phyloP scores from a whole-genome alignment of 2,329 filamentous ascomycete species.

The Alternaria solani region DNA sequence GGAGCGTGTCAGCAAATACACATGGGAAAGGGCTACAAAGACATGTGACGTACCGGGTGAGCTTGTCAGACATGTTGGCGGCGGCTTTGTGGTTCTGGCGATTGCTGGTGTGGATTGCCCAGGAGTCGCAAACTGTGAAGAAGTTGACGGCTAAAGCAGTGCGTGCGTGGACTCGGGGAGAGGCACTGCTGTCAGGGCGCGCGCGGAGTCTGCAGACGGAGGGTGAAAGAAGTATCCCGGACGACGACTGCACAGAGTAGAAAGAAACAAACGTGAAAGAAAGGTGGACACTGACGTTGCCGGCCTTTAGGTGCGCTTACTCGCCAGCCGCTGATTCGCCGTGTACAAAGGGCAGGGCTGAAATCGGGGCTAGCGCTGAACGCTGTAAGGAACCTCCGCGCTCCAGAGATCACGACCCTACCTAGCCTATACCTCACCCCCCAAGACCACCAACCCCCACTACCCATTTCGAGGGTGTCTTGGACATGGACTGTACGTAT shows the following conservation, averaged over 20 bases:
- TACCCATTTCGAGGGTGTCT: constrained; percentile 54
- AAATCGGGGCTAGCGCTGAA: constrained; percentile 9
- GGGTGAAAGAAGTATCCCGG: background rate
- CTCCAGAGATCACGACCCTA: constrained; percentile 31
- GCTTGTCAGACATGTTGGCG: constrained; percentile 81
- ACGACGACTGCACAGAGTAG: constrained; percentile 5
- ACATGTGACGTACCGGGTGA: constrained; percentile 77
- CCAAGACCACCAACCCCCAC: constrained; percentile 37
- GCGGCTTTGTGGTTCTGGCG: constrained; percentile 20
- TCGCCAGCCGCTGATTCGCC: constrained; percentile 5
- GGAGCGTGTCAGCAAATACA: constrained; percentile 23
- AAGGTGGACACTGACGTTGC: constrained; percentile 30
- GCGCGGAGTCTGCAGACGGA: constrained; percentile 5
- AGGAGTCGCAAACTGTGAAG: constrained; percentile 20
- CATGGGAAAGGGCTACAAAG: background rate
- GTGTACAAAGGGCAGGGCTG: constrained; percentile 11
- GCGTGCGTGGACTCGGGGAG: constrained; percentile 21
- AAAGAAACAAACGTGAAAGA: constrained; percentile 12
- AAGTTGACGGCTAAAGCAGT: constrained; percentile 27
- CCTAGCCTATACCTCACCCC: constrained; percentile 40
- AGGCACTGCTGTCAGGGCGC: constrained; percentile 4
- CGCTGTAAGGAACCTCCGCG: constrained; percentile 30
- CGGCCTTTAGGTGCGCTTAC: constrained; percentile 14
- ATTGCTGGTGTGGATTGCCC: constrained; percentile 6
- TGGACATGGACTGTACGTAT: constrained; percentile 68